phyloP scores from a whole-genome alignment of 306 rosid species.

The Betula pendula region DNA sequence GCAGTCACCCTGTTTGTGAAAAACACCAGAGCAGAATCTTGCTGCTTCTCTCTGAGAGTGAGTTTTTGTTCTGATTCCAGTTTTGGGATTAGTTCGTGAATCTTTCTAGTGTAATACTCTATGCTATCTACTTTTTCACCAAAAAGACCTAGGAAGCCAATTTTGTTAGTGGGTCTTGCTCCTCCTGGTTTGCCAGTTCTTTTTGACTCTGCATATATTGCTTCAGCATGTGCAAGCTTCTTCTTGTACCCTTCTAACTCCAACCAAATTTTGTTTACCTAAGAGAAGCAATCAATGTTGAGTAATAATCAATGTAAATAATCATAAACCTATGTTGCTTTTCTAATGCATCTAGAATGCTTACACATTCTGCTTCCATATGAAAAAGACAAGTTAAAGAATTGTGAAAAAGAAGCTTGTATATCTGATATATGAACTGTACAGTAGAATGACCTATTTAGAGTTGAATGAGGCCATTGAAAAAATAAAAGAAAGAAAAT shows the following conservation, averaged over 20 bases:
- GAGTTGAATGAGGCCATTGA: too few species aligned
- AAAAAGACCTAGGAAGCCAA: slow-evolving; percentile 72
- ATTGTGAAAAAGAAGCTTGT: too few species aligned
- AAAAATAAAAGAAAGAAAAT: too few species aligned
- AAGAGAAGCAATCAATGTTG: slow-evolving; percentile 19
- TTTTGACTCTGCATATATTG: slow-evolving; percentile 55
- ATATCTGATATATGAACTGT: too few species aligned
- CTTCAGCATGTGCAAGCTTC: slow-evolving; percentile 76
- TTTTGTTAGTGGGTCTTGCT: slow-evolving; percentile 69
- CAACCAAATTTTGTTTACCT: slow-evolving; percentile 74
- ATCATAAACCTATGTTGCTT: not conserved
- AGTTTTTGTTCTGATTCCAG: slow-evolving; percentile 77
- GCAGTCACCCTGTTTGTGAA: slow-evolving; percentile 69
- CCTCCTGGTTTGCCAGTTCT: slow-evolving; percentile 68
- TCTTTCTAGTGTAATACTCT: slow-evolving; percentile 58
- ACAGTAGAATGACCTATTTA: too few species aligned
- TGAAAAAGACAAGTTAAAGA: too few species aligned
- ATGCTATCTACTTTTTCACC: slow-evolving; percentile 85
- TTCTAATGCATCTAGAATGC: slow-evolving; percentile 10
- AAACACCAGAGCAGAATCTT: slow-evolving; percentile 69
- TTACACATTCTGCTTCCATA: not conserved
- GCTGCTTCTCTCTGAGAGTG: slow-evolving; percentile 87
- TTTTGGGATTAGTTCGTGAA: slow-evolving; percentile 53
- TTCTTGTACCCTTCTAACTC: slow-evolving; percentile 70
- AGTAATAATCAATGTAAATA: not conserved